Percentiles rank a stretch among this genome's conserved stretches.
Conservation (phyloP, 2,329 filamentous ascomycete species). For the Aspergillus fumigatiaffinis region DNA sequence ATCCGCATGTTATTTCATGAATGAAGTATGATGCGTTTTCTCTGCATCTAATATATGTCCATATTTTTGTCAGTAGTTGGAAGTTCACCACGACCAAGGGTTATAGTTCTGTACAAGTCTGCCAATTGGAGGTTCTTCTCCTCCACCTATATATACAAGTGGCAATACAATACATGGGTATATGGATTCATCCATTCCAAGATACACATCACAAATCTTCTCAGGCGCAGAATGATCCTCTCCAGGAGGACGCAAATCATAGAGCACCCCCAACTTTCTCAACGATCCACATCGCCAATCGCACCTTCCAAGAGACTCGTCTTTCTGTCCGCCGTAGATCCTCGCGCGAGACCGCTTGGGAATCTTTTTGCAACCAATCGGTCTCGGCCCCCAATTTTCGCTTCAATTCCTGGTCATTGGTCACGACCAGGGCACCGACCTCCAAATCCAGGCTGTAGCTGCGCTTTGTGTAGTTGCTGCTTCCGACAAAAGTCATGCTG, state of each 20-base stretch:
- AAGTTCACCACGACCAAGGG: neutral
- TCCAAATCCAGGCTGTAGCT: slow-evolving; percentile 92
- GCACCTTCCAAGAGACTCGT: slow-evolving; percentile 78
- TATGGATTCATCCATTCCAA: slow-evolving; percentile 9
- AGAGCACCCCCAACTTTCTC: slow-evolving; percentile 81
- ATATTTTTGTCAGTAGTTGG: neutral
- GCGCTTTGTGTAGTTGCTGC: slow-evolving; percentile 91
- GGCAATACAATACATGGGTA: slow-evolving; percentile 9
- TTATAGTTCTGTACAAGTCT: neutral
- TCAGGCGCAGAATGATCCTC: neutral
- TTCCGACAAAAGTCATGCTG: slow-evolving; percentile 78
- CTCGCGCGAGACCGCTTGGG: slow-evolving; percentile 63
- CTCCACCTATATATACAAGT: neutral
- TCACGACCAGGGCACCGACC: slow-evolving; percentile 81
- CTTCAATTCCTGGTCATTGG: slow-evolving; percentile 68
- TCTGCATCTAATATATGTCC: neutral
- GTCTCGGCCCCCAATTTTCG: slow-evolving; percentile 73
- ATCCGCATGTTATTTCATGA: neutral
- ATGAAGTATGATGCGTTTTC: neutral
- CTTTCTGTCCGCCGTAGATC: slow-evolving; percentile 80
- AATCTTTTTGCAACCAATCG: slow-evolving; percentile 71
- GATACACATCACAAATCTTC: neutral
- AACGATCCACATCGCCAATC: slow-evolving; percentile 92
- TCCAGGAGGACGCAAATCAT: slow-evolving; percentile 39
- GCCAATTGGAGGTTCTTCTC: neutral